Percentiles rank a stretch among this genome's conserved stretches.
These are phyloP conservation scores for Penicillium glabrum DNA, from an alignment of 2,329 filamentous ascomycete species.

Conservation along the genomic window DNA sequence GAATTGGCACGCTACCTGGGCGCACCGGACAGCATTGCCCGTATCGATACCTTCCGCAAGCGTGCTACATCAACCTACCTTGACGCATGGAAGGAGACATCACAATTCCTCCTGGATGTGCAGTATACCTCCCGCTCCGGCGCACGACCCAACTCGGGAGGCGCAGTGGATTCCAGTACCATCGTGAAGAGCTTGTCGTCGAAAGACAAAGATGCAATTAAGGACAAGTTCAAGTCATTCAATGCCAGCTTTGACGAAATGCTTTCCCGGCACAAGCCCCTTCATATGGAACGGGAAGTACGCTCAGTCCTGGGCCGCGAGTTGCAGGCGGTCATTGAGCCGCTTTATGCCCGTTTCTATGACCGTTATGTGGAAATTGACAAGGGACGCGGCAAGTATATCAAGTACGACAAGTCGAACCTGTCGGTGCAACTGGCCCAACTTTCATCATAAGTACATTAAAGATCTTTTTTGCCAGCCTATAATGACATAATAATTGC, in stretches of 20 bases:
- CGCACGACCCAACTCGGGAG: slow-evolving; percentile 68
- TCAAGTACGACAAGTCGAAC: slow-evolving; percentile 89
- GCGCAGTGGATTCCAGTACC: slow-evolving; percentile 69
- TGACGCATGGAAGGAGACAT: slow-evolving; percentile 85
- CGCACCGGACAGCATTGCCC: slow-evolving; percentile 59
- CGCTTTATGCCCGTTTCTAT: slow-evolving; percentile 92
- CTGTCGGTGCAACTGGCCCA: slow-evolving; percentile 63
- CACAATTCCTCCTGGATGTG: slow-evolving; percentile 80
- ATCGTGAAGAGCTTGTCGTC: slow-evolving; percentile 80
- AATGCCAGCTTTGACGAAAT: slow-evolving; percentile 89
- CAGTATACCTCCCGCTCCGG: slow-evolving; percentile 78
- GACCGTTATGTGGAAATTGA: slow-evolving; percentile 97
- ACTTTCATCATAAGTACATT: slow-evolving; percentile 10
- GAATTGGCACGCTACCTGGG: slow-evolving; percentile 72
- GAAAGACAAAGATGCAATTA: slow-evolving; percentile 95
- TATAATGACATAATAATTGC: slow-evolving; percentile 5
- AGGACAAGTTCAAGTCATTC: slow-evolving; percentile 91
- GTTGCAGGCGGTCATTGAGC: slow-evolving; percentile 88
- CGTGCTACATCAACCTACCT: slow-evolving; percentile 79
- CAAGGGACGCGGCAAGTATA: slow-evolving; percentile 96
- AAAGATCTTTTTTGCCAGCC: neutral
- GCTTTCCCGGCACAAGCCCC: slow-evolving; percentile 75
- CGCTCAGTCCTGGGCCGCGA: slow-evolving; percentile 76
- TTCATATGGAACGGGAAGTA: slow-evolving; percentile 89
- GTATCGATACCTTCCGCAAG: slow-evolving; percentile 83